Percentiles rank a stretch among this genome's conserved stretches.
Evolutionary conservation across 352 stramenopile species (phyloP).

Genomic region (Pythium sp.): DNA sequence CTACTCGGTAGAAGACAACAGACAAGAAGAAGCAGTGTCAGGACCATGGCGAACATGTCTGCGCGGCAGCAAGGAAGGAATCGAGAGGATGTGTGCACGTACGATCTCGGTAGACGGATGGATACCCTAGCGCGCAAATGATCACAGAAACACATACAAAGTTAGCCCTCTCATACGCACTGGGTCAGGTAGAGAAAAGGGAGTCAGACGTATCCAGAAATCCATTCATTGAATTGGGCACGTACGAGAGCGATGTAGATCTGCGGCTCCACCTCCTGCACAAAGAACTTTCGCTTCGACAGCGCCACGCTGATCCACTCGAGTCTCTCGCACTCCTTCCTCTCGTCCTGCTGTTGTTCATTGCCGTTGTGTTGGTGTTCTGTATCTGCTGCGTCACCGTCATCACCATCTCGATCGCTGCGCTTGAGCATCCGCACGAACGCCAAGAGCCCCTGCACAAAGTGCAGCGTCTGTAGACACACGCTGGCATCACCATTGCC

Average conservation of each 20-base stretch:
- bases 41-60: not conserved
- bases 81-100: not conserved
- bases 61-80: not conserved
- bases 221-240: not conserved
- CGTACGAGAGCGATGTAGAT: conserved; percentile 61
- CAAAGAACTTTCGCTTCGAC: conserved; percentile 34
- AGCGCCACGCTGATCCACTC: conserved; percentile 52
- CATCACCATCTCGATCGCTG: not conserved
- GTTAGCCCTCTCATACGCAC: not conserved
- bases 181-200: not conserved
- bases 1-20: conserved; percentile 10
- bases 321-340: not conserved
- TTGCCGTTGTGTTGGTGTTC: not conserved
- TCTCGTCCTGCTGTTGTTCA: not conserved
- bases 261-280: conserved; percentile 53
- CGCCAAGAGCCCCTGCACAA: conserved; percentile 48
- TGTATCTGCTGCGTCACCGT: too few relatives aligned
- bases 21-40: not conserved
- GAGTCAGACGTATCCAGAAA: not conserved
- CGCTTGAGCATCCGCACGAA: conserved; percentile 44
- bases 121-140: conserved; percentile 21
- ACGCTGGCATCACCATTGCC: not conserved
- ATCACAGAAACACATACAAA: not conserved
- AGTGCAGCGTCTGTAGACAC: conserved; percentile 37
- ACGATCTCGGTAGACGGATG: conserved; percentile 31